Base-by-base conservation (phyloP, 768 basidiomycete genomes). In the Lentinula raphanica region DNA sequence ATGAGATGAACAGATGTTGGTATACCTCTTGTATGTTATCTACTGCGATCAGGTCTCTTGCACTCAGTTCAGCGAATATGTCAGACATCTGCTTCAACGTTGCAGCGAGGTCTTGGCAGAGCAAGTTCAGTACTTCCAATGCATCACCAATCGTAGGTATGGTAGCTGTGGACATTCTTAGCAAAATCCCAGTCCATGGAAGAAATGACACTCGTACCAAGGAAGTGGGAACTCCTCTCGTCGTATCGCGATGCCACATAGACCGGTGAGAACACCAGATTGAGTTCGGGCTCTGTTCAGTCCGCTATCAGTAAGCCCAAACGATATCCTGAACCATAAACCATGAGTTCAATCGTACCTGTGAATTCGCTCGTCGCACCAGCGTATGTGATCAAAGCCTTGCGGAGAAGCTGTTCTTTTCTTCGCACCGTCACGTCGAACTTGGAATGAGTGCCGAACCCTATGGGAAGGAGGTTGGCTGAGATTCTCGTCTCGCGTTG, bases 141-240 rank as follows among this genome's bases (percentile, higher is more conserved):
- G 85, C 81, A 64, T 92, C 87, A 3, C 88, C 87, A 3, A 93
- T 74, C 0, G 86, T 88, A 9, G 91, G 91, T 17, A 89, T 79
- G 7, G 87, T 87, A 1, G 86, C 91, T 90, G 60, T 8, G 58
- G 54, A 25, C 17, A 19, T 32, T 31, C 27, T 44, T 42, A 44
- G 15, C n/a, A 40, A 25, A 12, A 23, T 17, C 15, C 6, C 17
- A 35, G 17, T 29, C 25, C 15, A 42, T 54, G 32, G 23, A 36
- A 32, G 21, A 7, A 3, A 54, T 8, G n/a, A 12, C 35, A 21
- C 19, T 71, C 79, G 28, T 60, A 85, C 87, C 80, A 23, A 84
- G 73, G 64, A 85, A 83, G 28, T 82, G 84, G 23, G 81, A 69
- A 4, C 77, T 68, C 25, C 79, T 76, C 45, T 90, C 86, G 40